Evolutionary conservation across 2,329 filamentous ascomycete genomes (phyloP).

Genomic region (Periconia macrospinosa): DNA sequence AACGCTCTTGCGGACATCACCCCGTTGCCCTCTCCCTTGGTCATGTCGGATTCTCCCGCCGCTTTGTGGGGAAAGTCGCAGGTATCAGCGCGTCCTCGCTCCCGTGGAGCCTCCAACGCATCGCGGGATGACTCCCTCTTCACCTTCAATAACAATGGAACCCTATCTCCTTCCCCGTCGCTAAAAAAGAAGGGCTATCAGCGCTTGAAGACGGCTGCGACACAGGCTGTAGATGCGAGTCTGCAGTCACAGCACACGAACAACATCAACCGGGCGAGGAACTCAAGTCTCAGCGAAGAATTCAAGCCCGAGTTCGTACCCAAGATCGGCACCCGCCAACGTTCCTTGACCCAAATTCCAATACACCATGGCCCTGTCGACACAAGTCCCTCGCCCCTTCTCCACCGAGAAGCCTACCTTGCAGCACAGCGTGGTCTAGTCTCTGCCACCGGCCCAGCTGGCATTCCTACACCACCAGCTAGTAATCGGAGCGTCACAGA

Average conservation of each 20-base stretch:
- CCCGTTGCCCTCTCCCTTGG: constrained; percentile 54
- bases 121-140: constrained; percentile 36
- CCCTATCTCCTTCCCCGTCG: constrained; percentile 41
- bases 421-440: constrained; percentile 77
- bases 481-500: constrained; percentile 61
- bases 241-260: constrained; percentile 33
- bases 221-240: constrained; percentile 42
- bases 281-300: constrained; percentile 88
- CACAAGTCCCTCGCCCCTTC: constrained; percentile 54
- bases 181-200: constrained; percentile 53
- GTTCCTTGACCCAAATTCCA: constrained; percentile 61
- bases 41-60: constrained; percentile 43
- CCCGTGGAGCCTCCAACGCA: constrained; percentile 34
- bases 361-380: constrained; percentile 49
- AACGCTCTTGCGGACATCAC: constrained; percentile 54
- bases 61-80: constrained; percentile 46
- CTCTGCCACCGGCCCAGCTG: constrained; percentile 48
- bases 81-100: constrained; percentile 34
- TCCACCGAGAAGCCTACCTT: constrained; percentile 79
- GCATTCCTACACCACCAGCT: constrained; percentile 74
- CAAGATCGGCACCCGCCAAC: constrained; percentile 68
- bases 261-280: constrained; percentile 60
- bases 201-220: constrained; percentile 44
- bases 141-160: constrained; percentile 28
- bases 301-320: constrained; percentile 75